These are phyloP conservation scores for Petunia secreta DNA, from an alignment of 257 asterid species.

Conservation along the genomic window DNA sequence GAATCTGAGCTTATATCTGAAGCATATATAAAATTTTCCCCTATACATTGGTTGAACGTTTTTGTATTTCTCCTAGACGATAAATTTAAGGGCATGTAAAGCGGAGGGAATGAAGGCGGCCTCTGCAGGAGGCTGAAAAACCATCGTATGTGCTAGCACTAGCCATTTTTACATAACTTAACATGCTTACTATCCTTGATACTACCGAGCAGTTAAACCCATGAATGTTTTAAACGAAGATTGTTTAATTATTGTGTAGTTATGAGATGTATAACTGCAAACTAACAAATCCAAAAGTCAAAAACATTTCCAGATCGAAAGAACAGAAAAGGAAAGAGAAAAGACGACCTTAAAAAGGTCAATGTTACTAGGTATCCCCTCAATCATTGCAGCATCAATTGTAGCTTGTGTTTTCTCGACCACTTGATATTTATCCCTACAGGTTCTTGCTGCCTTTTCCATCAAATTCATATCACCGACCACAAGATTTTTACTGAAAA, in stretches of 20 bases:
- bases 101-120: too few relatives aligned
- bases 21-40: background rate
- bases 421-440: slow-evolving; percentile 66
- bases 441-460: slow-evolving; percentile 74
- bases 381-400: slow-evolving; percentile 91
- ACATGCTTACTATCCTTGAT: background rate
- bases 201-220: background rate
- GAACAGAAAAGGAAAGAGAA: slow-evolving; percentile 10
- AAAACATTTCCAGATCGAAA: background rate
- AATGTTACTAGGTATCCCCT: slow-evolving; percentile 95
- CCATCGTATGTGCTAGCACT: too few relatives aligned
- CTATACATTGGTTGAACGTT: background rate
- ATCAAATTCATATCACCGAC: slow-evolving; percentile 71
- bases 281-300: background rate
- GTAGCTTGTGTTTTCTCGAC: slow-evolving; percentile 97
- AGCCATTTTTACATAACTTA: background rate
- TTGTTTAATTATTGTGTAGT: background rate
- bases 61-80: background rate
- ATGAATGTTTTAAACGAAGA: background rate
- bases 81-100: too few relatives aligned
- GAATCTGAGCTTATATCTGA: slow-evolving; percentile 8
- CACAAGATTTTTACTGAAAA: slow-evolving; percentile 74
- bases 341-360: slow-evolving; percentile 85
- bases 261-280: background rate
- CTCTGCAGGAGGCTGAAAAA: too few relatives aligned